phyloP scores from a whole-genome alignment of 805 yeast species.

The Kuraishia ogatae region DNA sequence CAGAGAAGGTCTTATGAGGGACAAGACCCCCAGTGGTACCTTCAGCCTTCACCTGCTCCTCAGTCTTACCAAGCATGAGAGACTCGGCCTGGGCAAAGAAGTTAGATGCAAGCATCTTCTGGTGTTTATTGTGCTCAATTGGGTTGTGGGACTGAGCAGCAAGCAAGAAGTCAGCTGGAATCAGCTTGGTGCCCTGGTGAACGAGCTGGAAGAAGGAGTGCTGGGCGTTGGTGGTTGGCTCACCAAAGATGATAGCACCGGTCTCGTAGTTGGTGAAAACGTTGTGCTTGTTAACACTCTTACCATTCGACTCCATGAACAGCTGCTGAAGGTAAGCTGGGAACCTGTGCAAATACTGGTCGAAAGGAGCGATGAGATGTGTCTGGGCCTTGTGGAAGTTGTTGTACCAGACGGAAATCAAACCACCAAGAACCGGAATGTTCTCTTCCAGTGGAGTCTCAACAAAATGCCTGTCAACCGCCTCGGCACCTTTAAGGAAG shows the following conservation, averaged over 20 bases:
- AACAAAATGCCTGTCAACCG: conserved; percentile 85
- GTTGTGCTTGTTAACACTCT: conserved; percentile 90
- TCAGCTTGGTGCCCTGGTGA: conserved; percentile 97
- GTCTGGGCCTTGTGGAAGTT: conserved; percentile 98
- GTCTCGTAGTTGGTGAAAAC: conserved; percentile 91
- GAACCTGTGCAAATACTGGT: conserved; percentile 98
- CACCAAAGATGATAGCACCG: conserved; percentile 93
- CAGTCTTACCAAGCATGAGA: conserved; percentile 90
- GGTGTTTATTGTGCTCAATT: conserved; percentile 87
- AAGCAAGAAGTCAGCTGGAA: conserved; percentile 92
- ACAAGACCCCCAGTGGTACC: conserved; percentile 81
- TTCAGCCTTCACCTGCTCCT: conserved; percentile 75
- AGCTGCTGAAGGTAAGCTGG: conserved; percentile 98
- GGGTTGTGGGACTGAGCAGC: conserved; percentile 99
- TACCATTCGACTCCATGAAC: conserved; percentile 99
- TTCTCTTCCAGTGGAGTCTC: conserved; percentile 81
- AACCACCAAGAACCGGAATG: conserved; percentile 90
- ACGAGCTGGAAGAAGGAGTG: conserved; percentile 99
- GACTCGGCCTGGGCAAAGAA: conserved; percentile 99
- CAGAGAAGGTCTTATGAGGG: conserved; percentile 94
- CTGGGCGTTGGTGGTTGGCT: conserved; percentile 98
- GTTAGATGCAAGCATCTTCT: conserved; percentile 97
- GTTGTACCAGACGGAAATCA: conserved; percentile 96
- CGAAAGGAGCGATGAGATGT: conserved; percentile 96
- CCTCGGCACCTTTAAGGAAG: conserved; percentile 96